Base-by-base conservation (phyloP, 805 yeast genomes). In the Limtongia smithiae region DNA sequence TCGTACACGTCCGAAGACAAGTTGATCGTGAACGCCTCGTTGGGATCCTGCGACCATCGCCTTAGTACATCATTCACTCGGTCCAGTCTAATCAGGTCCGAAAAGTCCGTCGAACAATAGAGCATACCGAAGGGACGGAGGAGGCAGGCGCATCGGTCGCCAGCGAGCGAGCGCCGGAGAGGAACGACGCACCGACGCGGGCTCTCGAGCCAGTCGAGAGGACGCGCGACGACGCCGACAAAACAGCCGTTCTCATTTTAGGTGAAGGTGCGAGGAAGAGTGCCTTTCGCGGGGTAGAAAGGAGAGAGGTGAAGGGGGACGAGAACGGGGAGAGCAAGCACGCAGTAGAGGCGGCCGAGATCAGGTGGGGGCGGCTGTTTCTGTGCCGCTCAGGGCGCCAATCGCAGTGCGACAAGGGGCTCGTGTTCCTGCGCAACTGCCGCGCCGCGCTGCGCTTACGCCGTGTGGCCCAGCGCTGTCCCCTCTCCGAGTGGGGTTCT, bases 1-100 rank as follows among this genome's bases (percentile, higher is more conserved):
- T 86, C 93, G 67, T 88, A 93, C 7, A 95, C 82, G 48, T 78
- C 69, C 45, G 82, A 89, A 55, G 95, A 94, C 57, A 91, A 77
- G 30, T 59, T 40, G 44, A 71, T 54, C 37, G 60, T 63, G 61
- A 62, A 57, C 4, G 55, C 51, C 22, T 48, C 37, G 30, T 53
- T 51, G 18, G 50, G 41, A 28, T 53, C 57, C 57, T 53, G 36
- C 8, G 25, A 17, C 9, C 22, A 20, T 21, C 15, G 40, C 14
- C 31, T 9, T 12, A 5, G 17, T 5, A n/a, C 33, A 27, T 37
- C 18, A 28, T 12, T 7, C 39, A 33, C 8, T 28, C 21, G 37
- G 17, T 17, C 20, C 6, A 39, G 9, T 22, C 11, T 8, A 39
- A 14, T 7, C 8, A 39, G 15, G 12, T 9, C 32, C 17, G 15